These are phyloP conservation scores for Jaltomata sinuosa DNA, from an alignment of 257 asterid genomes.

Conservation along the genomic window DNA sequence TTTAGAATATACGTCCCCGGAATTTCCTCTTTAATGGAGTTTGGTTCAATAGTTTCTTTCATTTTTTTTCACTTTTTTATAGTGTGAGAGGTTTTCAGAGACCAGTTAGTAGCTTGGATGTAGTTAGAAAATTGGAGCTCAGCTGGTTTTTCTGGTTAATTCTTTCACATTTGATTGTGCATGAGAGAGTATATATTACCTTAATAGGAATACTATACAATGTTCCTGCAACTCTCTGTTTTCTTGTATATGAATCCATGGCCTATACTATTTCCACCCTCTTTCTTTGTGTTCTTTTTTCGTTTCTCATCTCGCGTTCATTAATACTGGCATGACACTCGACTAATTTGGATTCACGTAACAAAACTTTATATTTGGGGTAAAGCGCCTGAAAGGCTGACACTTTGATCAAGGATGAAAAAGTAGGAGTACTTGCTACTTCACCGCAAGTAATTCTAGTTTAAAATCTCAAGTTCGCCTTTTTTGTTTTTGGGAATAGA, in stretches of 20 bases:
- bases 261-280: neutral
- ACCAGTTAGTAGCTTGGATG: conserved; percentile 82
- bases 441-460: too few relatives aligned
- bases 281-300: neutral
- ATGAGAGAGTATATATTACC: conserved; percentile 11
- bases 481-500: neutral
- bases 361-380: neutral
- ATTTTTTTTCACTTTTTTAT: neutral
- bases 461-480: neutral
- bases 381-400: too few relatives aligned
- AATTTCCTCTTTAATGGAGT: conserved; percentile 21
- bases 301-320: neutral
- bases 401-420: too few relatives aligned
- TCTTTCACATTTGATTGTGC: conserved; percentile 30
- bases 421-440: too few relatives aligned
- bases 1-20: conserved; percentile 71
- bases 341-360: neutral
- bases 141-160: conserved; percentile 62
- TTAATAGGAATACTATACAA: neutral
- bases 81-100: conserved; percentile 45
- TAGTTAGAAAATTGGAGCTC: conserved; percentile 76
- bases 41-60: neutral
- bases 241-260: neutral
- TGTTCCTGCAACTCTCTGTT: conserved; percentile 24
- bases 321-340: too few relatives aligned